Evolutionary conservation across 192 early-diverging fungal genomes (phyloP).

Genomic region (Allomyces javanicus): DNA sequence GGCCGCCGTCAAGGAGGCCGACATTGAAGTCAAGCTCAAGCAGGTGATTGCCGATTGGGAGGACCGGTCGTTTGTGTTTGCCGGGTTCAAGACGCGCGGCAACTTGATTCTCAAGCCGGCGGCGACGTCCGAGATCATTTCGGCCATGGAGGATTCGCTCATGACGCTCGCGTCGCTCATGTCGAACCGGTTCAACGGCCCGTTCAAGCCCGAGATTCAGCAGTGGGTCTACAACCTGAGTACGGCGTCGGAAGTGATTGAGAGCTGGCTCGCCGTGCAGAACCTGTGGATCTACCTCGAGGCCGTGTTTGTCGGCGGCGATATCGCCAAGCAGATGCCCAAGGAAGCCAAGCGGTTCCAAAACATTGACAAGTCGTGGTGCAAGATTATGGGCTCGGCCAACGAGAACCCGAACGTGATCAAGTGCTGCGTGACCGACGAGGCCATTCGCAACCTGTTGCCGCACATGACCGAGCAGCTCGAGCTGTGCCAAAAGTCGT

Average conservation of each 20-base stretch:
- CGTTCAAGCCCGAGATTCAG: constrained; percentile 89
- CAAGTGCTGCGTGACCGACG: constrained; percentile 67
- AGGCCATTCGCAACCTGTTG: constrained; percentile 83
- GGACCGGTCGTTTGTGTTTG: constrained; percentile 87
- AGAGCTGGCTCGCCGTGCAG: constrained; percentile 99
- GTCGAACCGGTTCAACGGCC: constrained; percentile 88
- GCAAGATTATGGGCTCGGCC: constrained; percentile 94
- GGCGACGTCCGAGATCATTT: constrained; percentile 96
- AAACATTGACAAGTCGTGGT: constrained; percentile 93
- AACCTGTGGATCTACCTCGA: constrained; percentile 99
- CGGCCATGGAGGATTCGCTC: constrained; percentile 84
- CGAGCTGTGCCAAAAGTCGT: constrained; percentile 87
- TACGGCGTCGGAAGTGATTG: constrained; percentile 82
- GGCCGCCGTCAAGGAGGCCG: constrained; percentile 68
- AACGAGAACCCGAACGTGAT: constrained; percentile 94
- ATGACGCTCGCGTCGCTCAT: constrained; percentile 91
- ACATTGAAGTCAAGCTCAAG: constrained; percentile 70
- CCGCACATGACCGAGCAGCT: constrained; percentile 83
- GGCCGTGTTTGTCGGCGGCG: constrained; percentile 89
- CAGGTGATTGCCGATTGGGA: constrained; percentile 98
- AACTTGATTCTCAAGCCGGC: constrained; percentile 82
- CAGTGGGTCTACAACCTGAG: constrained; percentile 93
- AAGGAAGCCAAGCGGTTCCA: constrained; percentile 85
- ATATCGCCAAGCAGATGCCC: constrained; percentile 92
- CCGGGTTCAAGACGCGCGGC: constrained; percentile 76